Percentiles rank a stretch among this genome's conserved stretches.
phyloP scores from a whole-genome alignment of 176 grass and related monocot genomes.

The Phyllostachys edulis region DNA sequence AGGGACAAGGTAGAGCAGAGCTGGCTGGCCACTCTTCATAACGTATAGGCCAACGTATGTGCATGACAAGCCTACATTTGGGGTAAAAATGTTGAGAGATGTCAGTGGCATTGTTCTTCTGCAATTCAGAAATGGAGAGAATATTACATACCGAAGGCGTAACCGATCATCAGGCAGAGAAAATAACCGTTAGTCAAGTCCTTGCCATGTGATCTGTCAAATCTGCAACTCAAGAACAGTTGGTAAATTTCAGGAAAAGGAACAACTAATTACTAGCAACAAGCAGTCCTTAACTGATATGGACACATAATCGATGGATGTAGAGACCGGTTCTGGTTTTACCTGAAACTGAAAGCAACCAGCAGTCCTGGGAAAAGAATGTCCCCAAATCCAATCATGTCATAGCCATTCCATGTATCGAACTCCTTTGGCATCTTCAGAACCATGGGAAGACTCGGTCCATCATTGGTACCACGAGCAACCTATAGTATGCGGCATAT shows the following conservation, averaged over 20 bases:
- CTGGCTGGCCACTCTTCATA: conserved; percentile 89
- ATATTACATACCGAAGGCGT: conserved; percentile 61
- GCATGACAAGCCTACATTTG: conserved; percentile 68
- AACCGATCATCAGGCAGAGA: conserved; percentile 63
- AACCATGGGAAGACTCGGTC: conserved; percentile 89
- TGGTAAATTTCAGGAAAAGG: too few relatives aligned
- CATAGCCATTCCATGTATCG: conserved; percentile 83
- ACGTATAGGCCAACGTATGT: conserved; percentile 82
- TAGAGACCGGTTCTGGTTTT: not conserved
- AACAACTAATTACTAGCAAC: not conserved
- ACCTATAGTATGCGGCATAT: conserved; percentile 41
- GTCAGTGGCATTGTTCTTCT: not conserved
- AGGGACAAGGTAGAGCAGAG: conserved; percentile 96
- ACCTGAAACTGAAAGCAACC: conserved; percentile 94
- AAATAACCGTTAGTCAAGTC: conserved; percentile 65
- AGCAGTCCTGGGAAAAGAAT: conserved; percentile 95
- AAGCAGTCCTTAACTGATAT: not conserved
- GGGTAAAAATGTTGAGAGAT: not conserved
- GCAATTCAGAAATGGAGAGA: conserved; percentile 12
- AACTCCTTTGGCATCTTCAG: conserved; percentile 89
- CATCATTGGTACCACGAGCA: conserved; percentile 62
- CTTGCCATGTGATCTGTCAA: conserved; percentile 61
- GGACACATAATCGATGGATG: not conserved
- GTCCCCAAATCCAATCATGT: conserved; percentile 98
- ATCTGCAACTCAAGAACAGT: conserved; percentile 45